Percentiles rank a stretch among this genome's conserved stretches.
Conservation (phyloP, 768 basidiomycete species). For the Lactarius tabidus region DNA sequence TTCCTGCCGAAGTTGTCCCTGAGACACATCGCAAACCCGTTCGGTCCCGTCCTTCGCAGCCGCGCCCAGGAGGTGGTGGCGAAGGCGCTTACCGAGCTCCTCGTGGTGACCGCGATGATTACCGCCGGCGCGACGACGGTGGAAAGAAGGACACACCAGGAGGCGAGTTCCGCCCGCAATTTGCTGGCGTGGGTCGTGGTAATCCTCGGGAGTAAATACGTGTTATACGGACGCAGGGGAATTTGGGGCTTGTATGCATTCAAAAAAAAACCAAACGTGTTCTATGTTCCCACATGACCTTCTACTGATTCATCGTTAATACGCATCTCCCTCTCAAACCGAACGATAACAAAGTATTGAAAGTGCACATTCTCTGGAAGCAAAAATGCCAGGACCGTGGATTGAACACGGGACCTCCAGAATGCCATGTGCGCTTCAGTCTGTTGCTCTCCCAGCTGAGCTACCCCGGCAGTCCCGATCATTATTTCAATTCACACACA, state of each 20-base stretch:
- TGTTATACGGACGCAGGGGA: not conserved
- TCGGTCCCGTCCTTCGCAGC: constrained; percentile 77
- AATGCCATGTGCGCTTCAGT: constrained; percentile 33
- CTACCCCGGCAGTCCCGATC: constrained; percentile 27
- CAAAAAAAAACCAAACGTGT: not conserved
- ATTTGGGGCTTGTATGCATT: not conserved
- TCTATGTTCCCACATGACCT: not conserved
- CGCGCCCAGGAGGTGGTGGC: constrained; percentile 59
- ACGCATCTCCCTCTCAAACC: not conserved
- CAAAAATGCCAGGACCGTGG: constrained; percentile 63
- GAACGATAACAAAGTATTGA: not conserved
- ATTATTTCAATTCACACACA: not conserved
- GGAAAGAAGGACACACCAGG: constrained; percentile 88
- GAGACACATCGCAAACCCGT: constrained; percentile 96
- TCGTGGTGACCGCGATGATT: constrained; percentile 86
- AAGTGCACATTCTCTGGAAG: not conserved
- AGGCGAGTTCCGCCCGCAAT: constrained; percentile 85
- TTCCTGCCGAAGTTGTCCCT: constrained; percentile 94
- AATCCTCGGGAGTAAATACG: constrained; percentile 57
- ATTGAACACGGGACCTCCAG: constrained; percentile 79
- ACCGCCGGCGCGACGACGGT: constrained; percentile 42
- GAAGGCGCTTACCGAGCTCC: constrained; percentile 85
- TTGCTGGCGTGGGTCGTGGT: constrained; percentile 86
- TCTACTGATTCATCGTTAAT: not conserved
- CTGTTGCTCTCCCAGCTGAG: constrained; percentile 35